Percentiles rank a stretch among this genome's conserved stretches.
Conservation (phyloP, 768 basidiomycete genomes). For the Boletus subparvulus region DNA sequence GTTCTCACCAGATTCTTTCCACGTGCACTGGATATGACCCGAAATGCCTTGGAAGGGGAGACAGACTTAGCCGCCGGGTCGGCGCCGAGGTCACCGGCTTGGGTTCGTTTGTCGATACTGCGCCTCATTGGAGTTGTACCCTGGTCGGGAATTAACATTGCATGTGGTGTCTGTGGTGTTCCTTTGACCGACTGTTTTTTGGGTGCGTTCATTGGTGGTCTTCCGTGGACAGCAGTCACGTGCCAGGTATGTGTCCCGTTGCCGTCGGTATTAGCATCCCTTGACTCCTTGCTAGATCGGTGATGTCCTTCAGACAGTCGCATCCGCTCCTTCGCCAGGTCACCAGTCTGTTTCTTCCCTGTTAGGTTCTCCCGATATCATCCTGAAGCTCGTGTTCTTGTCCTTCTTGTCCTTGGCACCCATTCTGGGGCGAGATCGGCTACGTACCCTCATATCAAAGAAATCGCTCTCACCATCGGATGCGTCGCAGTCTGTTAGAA, state of each 20-base stretch:
- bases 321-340: conserved; percentile 65
- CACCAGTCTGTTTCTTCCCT: conserved; percentile 82
- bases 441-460: conserved; percentile 55
- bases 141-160: conserved; percentile 97
- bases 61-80: conserved; percentile 43
- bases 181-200: conserved; percentile 70
- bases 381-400: conserved; percentile 79
- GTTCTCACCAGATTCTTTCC: conserved; percentile 81
- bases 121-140: conserved; percentile 92
- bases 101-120: conserved; percentile 86
- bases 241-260: conserved; percentile 61
- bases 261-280: conserved; percentile 14
- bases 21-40: conserved; percentile 80
- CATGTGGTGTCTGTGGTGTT: conserved; percentile 90
- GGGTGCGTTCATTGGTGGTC: conserved; percentile 78
- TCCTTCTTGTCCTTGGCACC: conserved; percentile 86
- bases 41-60: conserved; percentile 73
- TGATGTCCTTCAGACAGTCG: conserved; percentile 83
- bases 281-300: conserved; percentile 57
- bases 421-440: conserved; percentile 69
- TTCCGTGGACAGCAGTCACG: conserved; percentile 91
- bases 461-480: conserved; percentile 25
- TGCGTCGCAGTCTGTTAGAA: conserved; percentile 18
- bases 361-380: conserved; percentile 79
- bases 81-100: conserved; percentile 45